Conservation (phyloP, 306 rosid genomes). For the Dryas alaskensis region DNA sequence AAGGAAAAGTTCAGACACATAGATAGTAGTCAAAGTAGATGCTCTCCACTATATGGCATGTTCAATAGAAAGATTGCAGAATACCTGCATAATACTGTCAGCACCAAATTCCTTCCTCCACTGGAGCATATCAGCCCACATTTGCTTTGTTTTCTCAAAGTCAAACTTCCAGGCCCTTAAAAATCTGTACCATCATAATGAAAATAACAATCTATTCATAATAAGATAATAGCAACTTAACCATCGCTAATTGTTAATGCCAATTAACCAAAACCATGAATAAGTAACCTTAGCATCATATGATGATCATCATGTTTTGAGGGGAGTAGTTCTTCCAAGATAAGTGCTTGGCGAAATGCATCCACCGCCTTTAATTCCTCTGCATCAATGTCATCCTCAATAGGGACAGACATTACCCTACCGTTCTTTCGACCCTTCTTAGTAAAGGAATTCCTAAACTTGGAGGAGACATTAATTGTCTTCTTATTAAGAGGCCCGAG, state of each 20-base stretch:
- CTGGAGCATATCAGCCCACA: constrained; percentile 31
- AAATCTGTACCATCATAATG: constrained; percentile 24
- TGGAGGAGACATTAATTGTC: constrained; percentile 70
- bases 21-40: neutral
- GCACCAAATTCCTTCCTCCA: constrained; percentile 30
- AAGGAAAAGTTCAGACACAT: neutral
- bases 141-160: constrained; percentile 26
- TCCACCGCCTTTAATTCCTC: constrained; percentile 71
- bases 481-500: constrained; percentile 72
- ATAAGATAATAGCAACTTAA: neutral
- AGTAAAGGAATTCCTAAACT: constrained; percentile 61
- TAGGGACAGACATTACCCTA: constrained; percentile 58
- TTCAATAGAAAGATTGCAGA: neutral
- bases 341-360: constrained; percentile 71
- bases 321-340: constrained; percentile 76
- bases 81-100: constrained; percentile 22
- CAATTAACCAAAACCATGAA: constrained; percentile 3
- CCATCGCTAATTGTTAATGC: neutral
- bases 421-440: constrained; percentile 72
- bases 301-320: constrained; percentile 75
- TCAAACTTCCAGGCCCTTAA: constrained; percentile 24
- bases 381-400: constrained; percentile 65
- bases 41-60: neutral
- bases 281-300: constrained; percentile 67
- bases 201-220: constrained; percentile 6